These are phyloP conservation scores for Solanum verrucosum DNA, from an alignment of 257 asterid genomes.

Conservation along the genomic window DNA sequence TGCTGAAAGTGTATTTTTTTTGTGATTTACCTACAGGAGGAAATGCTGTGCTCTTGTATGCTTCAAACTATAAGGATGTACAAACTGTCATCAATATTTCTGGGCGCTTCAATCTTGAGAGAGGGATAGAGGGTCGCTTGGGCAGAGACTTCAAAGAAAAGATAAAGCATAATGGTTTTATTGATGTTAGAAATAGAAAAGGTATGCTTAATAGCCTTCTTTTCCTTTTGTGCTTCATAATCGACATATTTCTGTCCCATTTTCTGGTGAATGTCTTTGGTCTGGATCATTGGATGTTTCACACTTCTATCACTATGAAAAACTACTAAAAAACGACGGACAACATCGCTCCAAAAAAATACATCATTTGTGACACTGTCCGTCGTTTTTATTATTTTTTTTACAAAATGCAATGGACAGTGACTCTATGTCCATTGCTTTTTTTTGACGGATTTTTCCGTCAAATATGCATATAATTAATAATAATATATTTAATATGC, in stretches of 20 bases:
- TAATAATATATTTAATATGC: too few relatives aligned
- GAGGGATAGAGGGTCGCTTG: constrained; percentile 86
- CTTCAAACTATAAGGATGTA: constrained; percentile 48
- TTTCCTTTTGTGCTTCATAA: not conserved
- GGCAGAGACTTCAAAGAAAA: constrained; percentile 54
- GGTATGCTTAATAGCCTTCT: constrained; percentile 25
- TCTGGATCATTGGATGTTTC: not conserved
- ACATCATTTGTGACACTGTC: not conserved
- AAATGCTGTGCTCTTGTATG: constrained; percentile 78
- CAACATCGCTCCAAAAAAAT: not conserved
- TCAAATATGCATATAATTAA: not conserved
- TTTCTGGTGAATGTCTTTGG: not conserved
- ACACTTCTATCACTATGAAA: not conserved
- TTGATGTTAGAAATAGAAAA: constrained; percentile 62
- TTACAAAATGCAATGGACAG: not conserved
- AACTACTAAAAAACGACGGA: not conserved
- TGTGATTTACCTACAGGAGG: constrained; percentile 53
- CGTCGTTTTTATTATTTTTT: too few relatives aligned
- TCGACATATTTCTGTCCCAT: not conserved
- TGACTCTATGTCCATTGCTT: not conserved
- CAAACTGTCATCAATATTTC: constrained; percentile 55
- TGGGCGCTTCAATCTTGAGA: constrained; percentile 64
- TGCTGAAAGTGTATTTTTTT: not conserved
- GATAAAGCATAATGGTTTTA: constrained; percentile 47
- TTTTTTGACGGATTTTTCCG: not conserved